Evolutionary conservation across 2,329 filamentous ascomycete species (phyloP).

Genomic region (Venturia aucupariae): DNA sequence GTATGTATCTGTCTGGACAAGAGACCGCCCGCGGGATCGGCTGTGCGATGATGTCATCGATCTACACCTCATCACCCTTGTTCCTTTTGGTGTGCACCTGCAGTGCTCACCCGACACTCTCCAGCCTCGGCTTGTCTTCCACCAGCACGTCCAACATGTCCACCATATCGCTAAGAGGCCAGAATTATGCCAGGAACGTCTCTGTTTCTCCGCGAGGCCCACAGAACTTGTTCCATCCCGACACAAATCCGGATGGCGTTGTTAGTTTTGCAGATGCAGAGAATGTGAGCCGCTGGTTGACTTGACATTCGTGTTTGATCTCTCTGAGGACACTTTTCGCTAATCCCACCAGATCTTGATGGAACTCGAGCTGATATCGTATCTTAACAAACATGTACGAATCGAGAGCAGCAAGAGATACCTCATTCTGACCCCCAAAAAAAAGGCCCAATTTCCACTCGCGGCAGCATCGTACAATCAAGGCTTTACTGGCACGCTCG

Average conservation of each 20-base stretch:
- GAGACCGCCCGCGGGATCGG: too few relatives aligned
- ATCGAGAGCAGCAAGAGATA: neutral
- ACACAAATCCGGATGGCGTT: constrained; percentile 22
- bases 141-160: neutral
- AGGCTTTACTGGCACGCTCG: constrained; percentile 28
- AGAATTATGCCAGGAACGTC: neutral
- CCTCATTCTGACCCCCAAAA: neutral
- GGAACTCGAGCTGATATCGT: constrained; percentile 30
- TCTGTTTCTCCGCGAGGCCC: neutral
- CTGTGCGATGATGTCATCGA: neutral
- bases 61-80: neutral
- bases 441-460: neutral
- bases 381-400: constrained; percentile 29
- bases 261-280: constrained; percentile 25
- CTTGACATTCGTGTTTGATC: neutral
- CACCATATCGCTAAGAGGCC: neutral
- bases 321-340: neutral
- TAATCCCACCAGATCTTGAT: constrained; percentile 18
- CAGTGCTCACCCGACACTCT: too few relatives aligned
- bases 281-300: constrained; percentile 17
- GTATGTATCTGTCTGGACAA: neutral
- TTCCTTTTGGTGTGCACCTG: too few relatives aligned
- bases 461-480: constrained; percentile 32
- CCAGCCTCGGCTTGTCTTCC: neutral
- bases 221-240: neutral